phyloP scores from a whole-genome alignment of 306 rosid species.

The Castanopsis chinensis region DNA sequence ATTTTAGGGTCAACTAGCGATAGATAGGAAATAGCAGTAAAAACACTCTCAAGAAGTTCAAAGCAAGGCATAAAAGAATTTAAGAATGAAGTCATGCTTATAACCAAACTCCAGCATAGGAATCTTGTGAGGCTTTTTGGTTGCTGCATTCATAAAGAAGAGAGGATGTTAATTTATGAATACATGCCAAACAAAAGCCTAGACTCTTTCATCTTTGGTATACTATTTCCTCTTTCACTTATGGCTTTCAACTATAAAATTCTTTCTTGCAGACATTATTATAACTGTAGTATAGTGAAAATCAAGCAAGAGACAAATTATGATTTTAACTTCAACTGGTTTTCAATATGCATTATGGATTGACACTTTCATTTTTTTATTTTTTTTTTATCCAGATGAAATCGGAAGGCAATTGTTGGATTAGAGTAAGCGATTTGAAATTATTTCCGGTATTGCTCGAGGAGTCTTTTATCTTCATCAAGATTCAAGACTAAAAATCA shows the following conservation, averaged over 20 bases:
- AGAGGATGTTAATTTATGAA: conserved; percentile 40
- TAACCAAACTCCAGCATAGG: conserved; percentile 46
- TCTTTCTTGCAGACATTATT: background rate
- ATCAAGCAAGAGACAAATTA: too few species aligned
- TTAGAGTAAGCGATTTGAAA: background rate
- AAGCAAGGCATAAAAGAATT: conserved; percentile 38
- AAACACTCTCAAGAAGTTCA: conserved; percentile 34
- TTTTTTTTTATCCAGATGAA: background rate
- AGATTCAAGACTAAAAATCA: background rate
- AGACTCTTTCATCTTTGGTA: conserved; percentile 37
- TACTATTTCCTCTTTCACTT: background rate
- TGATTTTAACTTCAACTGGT: too few species aligned
- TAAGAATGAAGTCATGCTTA: conserved; percentile 41
- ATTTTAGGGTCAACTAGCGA: conserved; percentile 34
- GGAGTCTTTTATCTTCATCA: background rate
- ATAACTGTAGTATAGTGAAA: too few species aligned
- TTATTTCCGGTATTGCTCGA: background rate
- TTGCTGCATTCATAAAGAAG: conserved; percentile 32
- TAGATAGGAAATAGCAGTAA: conserved; percentile 39
- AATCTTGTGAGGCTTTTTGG: conserved; percentile 42
- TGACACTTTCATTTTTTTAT: too few species aligned
- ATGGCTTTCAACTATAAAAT: background rate
- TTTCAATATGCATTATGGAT: too few species aligned
- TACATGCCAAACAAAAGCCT: conserved; percentile 45
- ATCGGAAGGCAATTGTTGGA: background rate